These are phyloP conservation scores for Beauveria pseudobassiana DNA, from an alignment of 2,329 filamentous ascomycete species.

Conservation along the genomic window DNA sequence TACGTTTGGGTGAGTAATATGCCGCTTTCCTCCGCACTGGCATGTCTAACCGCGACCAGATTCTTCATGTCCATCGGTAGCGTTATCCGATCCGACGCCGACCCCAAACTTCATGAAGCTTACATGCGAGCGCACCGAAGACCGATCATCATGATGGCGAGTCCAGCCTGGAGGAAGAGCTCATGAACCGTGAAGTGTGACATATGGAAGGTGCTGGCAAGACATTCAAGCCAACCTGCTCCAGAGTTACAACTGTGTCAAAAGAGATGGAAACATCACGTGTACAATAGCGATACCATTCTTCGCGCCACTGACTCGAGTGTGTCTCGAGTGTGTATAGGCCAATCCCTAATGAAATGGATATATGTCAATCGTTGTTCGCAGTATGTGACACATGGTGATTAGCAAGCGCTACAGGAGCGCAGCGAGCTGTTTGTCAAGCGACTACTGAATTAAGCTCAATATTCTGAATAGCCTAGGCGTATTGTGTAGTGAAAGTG, in stretches of 20 bases:
- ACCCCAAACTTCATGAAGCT: constrained; percentile 64
- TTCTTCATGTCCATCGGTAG: constrained; percentile 99
- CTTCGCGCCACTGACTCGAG: constrained; percentile 2
- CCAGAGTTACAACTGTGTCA: constrained; percentile 16
- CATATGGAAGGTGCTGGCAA: constrained; percentile 12
- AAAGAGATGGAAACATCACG: constrained; percentile 15
- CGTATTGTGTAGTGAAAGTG: background rate
- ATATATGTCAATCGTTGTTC: background rate
- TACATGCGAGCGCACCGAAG: constrained; percentile 68
- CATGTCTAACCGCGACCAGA: constrained; percentile 26
- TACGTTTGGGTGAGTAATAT: constrained; percentile 71
- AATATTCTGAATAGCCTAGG: background rate
- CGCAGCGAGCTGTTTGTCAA: background rate
- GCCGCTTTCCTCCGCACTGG: background rate
- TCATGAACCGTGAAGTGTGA: background rate
- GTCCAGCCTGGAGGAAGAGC: constrained; percentile 29
- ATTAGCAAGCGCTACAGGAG: background rate
- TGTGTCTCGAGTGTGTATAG: constrained; percentile 5
- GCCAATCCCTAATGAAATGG: background rate
- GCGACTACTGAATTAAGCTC: no score
- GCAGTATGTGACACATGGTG: background rate
- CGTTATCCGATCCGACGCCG: constrained; percentile 87
- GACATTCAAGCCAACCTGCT: constrained; percentile 45
- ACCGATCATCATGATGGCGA: constrained; percentile 55
- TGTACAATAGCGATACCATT: constrained; percentile 11